Evolutionary conservation across 2,329 filamentous ascomycete genomes (phyloP).

Genomic region (Stachybotrys elegans): DNA sequence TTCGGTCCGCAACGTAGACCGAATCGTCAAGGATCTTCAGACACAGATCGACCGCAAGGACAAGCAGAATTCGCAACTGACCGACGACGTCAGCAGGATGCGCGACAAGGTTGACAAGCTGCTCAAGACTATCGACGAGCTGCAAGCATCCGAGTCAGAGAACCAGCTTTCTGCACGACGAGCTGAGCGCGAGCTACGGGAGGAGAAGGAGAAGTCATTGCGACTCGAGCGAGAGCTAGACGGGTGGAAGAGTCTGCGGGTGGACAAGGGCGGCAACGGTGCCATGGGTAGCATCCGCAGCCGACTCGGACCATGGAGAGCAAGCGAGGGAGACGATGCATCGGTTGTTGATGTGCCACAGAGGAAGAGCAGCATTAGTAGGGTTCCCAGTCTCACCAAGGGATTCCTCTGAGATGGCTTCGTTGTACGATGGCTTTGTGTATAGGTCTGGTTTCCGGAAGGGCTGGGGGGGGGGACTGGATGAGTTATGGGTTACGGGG

Average conservation of each 20-base stretch:
- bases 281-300: constrained; percentile 41
- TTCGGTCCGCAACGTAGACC: constrained; percentile 86
- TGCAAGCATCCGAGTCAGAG: constrained; percentile 80
- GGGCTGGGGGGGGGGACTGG: no score
- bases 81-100: constrained; percentile 77
- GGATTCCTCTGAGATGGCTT: constrained; percentile 71
- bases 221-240: constrained; percentile 86
- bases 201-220: constrained; percentile 78
- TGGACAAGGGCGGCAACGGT: constrained; percentile 51
- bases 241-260: constrained; percentile 70
- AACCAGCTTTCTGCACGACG: constrained; percentile 78
- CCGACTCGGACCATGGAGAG: constrained; percentile 27
- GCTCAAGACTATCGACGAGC: constrained; percentile 85
- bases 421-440: no score
- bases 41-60: constrained; percentile 89
- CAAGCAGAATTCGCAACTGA: constrained; percentile 74
- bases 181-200: constrained; percentile 82
- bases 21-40: constrained; percentile 88
- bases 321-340: constrained; percentile 34
- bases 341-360: constrained; percentile 50
- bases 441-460: no score
- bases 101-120: constrained; percentile 90
- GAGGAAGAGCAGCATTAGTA: constrained; percentile 61
- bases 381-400: constrained; percentile 66
- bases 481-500: no score